phyloP scores from a whole-genome alignment of 495 filamentous ascomycete genomes.

The Aspergillus ellipticus region DNA sequence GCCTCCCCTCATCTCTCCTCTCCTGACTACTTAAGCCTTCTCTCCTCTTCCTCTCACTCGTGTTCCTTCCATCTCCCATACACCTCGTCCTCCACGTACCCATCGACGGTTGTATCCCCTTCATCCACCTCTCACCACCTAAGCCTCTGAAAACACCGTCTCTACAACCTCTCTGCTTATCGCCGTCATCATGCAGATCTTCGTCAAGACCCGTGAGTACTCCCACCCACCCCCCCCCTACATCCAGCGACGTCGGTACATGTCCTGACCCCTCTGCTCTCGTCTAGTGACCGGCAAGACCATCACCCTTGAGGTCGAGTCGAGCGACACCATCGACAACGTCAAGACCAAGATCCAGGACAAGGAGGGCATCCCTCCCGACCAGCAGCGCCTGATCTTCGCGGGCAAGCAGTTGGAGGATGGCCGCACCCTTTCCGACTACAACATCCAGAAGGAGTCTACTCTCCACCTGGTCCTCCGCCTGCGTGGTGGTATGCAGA shows the following conservation, averaged over 20 bases:
- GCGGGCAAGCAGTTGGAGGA: constrained; percentile 98
- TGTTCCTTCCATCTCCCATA: constrained; percentile 12
- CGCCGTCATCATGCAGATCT: constrained; percentile 78
- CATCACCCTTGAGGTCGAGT: constrained; percentile 99
- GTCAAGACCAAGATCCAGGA: constrained; percentile 99
- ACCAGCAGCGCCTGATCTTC: constrained; percentile 98
- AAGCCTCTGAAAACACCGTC: neutral
- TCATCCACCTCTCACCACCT: constrained; percentile 1
- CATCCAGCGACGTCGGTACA: constrained; percentile 7
- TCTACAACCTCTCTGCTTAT: constrained; percentile 3
- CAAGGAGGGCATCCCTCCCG: constrained; percentile 97
- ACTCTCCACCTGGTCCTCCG: constrained; percentile 95
- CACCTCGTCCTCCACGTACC: constrained; percentile 6
- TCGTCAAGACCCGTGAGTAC: constrained; percentile 90
- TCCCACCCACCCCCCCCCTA: constrained; percentile 8
- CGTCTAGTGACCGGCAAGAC: constrained; percentile 87
- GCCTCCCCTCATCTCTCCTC: constrained; percentile 25
- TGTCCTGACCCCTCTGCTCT: constrained; percentile 14
- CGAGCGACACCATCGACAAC: constrained; percentile 96
- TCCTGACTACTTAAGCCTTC: constrained; percentile 17
- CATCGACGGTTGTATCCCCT: constrained; percentile 1
- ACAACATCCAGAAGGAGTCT: constrained; percentile 98
- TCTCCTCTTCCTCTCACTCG: constrained; percentile 6
- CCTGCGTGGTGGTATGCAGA: constrained; percentile 98
- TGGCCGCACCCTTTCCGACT: constrained; percentile 92